Conservation (phyloP, 495 filamentous ascomycete species). For the Sabuloglossum arenarium region DNA sequence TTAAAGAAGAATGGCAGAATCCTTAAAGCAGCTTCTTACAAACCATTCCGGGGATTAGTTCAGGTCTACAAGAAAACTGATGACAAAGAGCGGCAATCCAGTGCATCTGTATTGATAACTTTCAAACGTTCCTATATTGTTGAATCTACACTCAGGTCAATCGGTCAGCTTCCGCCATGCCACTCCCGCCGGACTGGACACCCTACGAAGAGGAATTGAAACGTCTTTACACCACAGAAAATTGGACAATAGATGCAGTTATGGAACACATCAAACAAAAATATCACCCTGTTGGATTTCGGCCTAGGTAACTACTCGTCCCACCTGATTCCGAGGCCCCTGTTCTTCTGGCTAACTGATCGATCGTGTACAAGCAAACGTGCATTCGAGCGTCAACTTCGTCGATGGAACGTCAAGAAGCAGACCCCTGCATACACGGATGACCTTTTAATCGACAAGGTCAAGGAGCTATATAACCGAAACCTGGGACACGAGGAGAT, state of each 20-base stretch:
- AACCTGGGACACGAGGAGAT: background rate
- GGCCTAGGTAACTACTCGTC: background rate
- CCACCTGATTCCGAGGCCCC: too few species aligned
- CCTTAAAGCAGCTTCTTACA: too few species aligned
- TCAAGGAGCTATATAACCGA: background rate
- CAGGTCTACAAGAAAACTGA: too few species aligned
- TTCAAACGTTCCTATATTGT: too few species aligned
- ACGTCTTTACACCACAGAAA: background rate
- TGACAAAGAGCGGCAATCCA: too few species aligned
- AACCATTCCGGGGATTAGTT: too few species aligned
- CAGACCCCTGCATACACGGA: background rate
- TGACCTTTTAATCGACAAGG: background rate
- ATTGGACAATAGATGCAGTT: background rate
- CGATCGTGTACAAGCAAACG: background rate
- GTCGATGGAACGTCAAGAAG: conserved; percentile 20
- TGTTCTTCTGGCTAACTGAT: too few species aligned
- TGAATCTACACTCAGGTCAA: too few species aligned
- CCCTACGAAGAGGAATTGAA: background rate
- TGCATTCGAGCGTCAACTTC: conserved; percentile 13
- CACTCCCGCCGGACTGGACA: too few species aligned
- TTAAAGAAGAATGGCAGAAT: too few species aligned
- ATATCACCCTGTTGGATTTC: background rate
- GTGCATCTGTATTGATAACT: too few species aligned
- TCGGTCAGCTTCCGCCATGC: too few species aligned
- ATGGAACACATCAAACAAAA: background rate